A percentile compares a stretch with the other conserved stretches of the same genome.
Conservation (phyloP, 2,329 filamentous ascomycete genomes). For the Stylonectria norvegica region DNA sequence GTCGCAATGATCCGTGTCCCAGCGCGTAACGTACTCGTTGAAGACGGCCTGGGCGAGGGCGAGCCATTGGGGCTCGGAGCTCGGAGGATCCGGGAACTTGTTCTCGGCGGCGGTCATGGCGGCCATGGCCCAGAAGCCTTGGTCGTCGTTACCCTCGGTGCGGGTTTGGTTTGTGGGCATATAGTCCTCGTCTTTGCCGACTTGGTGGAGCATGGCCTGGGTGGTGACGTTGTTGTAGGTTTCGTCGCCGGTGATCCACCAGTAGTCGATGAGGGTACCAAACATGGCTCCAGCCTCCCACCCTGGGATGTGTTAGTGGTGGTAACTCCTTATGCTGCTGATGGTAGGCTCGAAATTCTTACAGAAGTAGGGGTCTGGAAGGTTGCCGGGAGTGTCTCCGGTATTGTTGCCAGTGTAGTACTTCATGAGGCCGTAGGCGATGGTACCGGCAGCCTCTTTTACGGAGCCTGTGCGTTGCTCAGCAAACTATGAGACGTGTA, state of each 20-base stretch:
- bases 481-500: too few relatives aligned
- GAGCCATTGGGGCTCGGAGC: constrained; percentile 67
- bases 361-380: constrained; percentile 64
- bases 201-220: constrained; percentile 60
- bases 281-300: constrained; percentile 75
- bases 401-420: constrained; percentile 58
- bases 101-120: constrained; percentile 76
- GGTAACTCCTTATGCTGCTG: constrained; percentile 22
- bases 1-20: constrained; percentile 61
- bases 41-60: constrained; percentile 75
- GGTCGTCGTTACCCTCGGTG: constrained; percentile 67
- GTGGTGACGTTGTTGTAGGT: constrained; percentile 60
- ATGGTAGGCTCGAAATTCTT: constrained; percentile 41
- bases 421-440: constrained; percentile 46
- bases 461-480: constrained; percentile 42
- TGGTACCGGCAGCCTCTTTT: constrained; percentile 45
- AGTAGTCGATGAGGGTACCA: constrained; percentile 68
- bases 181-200: constrained; percentile 56
- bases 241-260: constrained; percentile 64
- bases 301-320: constrained; percentile 36
- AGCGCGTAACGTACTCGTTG: constrained; percentile 70
- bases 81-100: constrained; percentile 65
- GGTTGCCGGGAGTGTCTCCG: constrained; percentile 55
- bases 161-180: constrained; percentile 65
- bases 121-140: constrained; percentile 82